These are phyloP conservation scores for Pythium biforme DNA, from an alignment of 352 stramenopile genomes.

Conservation along the genomic window DNA sequence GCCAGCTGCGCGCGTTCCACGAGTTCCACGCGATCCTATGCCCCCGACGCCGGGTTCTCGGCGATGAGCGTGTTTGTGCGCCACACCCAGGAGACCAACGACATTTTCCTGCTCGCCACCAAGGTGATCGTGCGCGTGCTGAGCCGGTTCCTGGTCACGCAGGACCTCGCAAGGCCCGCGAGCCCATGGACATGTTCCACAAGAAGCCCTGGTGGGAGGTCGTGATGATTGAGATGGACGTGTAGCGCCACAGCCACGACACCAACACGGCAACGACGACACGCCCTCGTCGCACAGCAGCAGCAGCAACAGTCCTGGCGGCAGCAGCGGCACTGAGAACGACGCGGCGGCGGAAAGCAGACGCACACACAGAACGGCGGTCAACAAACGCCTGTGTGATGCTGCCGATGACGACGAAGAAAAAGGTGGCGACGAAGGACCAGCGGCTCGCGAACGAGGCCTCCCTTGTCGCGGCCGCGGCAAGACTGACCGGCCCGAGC, in stretches of 20 bases:
- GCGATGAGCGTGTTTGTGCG: conserved; percentile 62
- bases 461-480: background rate
- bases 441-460: conserved; percentile 8
- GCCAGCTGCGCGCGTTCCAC: conserved; percentile 60
- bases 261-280: conserved; percentile 14
- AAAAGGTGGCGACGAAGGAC: conserved; percentile 15
- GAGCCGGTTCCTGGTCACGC: conserved; percentile 51
- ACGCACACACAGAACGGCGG: background rate
- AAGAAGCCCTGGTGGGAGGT: conserved; percentile 91
- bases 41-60: conserved; percentile 46
- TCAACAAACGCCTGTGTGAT: too few relatives aligned
- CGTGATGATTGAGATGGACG: conserved; percentile 59
- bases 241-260: conserved; percentile 35
- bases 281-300: conserved; percentile 6
- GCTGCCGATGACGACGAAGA: background rate
- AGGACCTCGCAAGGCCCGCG: conserved; percentile 53
- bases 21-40: conserved; percentile 83
- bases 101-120: conserved; percentile 89
- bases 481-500: background rate
- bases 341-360: background rate
- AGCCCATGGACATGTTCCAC: conserved; percentile 88
- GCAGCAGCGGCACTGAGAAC: conserved; percentile 16
- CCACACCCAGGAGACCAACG: conserved; percentile 86
- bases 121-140: conserved; percentile 83
- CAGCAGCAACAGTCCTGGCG: conserved; percentile 31